Evolutionary conservation across 352 stramenopile species (phyloP).

Genomic region (Pythium brachiatum): DNA sequence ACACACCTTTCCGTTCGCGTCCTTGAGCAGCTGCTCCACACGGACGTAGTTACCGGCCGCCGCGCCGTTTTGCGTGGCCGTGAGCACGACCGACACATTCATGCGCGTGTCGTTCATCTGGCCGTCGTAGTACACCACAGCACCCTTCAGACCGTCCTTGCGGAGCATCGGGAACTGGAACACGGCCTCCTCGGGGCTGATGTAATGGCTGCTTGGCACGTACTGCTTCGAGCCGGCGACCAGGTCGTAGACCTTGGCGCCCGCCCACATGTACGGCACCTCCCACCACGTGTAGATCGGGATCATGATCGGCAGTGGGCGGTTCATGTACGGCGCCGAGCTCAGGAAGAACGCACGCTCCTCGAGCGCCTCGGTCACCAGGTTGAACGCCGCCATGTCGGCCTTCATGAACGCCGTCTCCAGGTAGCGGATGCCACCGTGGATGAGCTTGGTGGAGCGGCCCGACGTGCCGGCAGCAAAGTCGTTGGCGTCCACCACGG

Average conservation of each 20-base stretch:
- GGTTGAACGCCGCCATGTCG: slow-evolving; percentile 87
- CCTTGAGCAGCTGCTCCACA: slow-evolving; percentile 84
- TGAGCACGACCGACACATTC: slow-evolving; percentile 93
- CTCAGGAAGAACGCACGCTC: slow-evolving; percentile 92
- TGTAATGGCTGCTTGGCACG: slow-evolving; percentile 88
- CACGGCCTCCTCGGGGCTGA: slow-evolving; percentile 88
- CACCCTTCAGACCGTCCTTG: slow-evolving; percentile 89
- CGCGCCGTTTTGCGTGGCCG: slow-evolving; percentile 92
- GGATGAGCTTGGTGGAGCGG: slow-evolving; percentile 95
- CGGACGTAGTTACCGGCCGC: slow-evolving; percentile 91
- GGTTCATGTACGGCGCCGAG: slow-evolving; percentile 94
- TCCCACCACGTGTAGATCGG: slow-evolving; percentile 95
- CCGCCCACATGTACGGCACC: slow-evolving; percentile 93
- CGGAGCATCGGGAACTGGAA: slow-evolving; percentile 95
- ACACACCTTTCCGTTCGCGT: slow-evolving; percentile 78
- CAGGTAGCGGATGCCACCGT: slow-evolving; percentile 94
- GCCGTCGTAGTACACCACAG: slow-evolving; percentile 89
- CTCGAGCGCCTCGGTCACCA: slow-evolving; percentile 92
- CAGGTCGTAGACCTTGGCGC: slow-evolving; percentile 92
- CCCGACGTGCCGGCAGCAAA: slow-evolving; percentile 92
- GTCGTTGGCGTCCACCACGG: slow-evolving; percentile 90
- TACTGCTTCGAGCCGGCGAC: slow-evolving; percentile 87
- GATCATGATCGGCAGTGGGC: slow-evolving; percentile 94
- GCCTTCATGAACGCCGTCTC: slow-evolving; percentile 94
- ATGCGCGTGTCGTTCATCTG: slow-evolving; percentile 96